phyloP scores from a whole-genome alignment of 768 basidiomycete genomes.

The Boletus insuetus region DNA sequence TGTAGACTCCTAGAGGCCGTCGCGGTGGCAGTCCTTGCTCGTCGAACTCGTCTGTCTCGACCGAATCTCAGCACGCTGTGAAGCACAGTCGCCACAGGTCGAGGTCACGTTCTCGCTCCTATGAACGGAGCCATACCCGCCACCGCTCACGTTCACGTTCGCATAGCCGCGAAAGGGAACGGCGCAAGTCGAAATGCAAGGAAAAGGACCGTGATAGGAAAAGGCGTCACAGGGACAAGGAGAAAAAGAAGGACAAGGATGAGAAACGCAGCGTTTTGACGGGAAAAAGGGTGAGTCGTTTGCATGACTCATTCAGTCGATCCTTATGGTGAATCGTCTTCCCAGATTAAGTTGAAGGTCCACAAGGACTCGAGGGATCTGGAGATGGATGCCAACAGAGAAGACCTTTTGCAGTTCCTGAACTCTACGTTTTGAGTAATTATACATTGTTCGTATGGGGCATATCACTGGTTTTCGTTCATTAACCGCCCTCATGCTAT shows the following conservation, averaged over 20 bases:
- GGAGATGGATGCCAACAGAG: slow-evolving; percentile 55
- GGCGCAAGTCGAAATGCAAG: slow-evolving; percentile 23
- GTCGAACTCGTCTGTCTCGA: slow-evolving; percentile 16
- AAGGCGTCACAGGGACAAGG: slow-evolving; percentile 36
- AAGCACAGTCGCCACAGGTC: slow-evolving; percentile 20
- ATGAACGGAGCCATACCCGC: slow-evolving; percentile 12
- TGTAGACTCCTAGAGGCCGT: slow-evolving; percentile 22
- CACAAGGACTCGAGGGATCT: slow-evolving; percentile 56
- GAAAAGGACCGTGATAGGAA: slow-evolving; percentile 35
- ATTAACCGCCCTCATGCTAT: background rate
- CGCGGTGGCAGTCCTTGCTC: slow-evolving; percentile 19
- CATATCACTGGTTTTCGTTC: background rate
- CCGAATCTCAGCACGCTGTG: slow-evolving; percentile 7
- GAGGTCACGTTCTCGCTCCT: slow-evolving; percentile 22
- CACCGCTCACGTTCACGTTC: slow-evolving; percentile 29
- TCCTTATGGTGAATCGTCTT: background rate
- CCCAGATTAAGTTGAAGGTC: slow-evolving; percentile 61
- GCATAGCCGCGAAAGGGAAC: slow-evolving; percentile 24
- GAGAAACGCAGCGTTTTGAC: slow-evolving; percentile 57
- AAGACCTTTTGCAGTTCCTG: slow-evolving; percentile 51
- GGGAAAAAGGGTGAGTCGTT: slow-evolving; percentile 51
- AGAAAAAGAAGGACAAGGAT: slow-evolving; percentile 39
- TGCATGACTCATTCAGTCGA: background rate
- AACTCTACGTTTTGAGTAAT: slow-evolving; percentile 45
- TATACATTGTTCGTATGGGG: background rate